Conservation (phyloP, 2,329 filamentous ascomycete species). For the Furcasterigmium sp. region DNA sequence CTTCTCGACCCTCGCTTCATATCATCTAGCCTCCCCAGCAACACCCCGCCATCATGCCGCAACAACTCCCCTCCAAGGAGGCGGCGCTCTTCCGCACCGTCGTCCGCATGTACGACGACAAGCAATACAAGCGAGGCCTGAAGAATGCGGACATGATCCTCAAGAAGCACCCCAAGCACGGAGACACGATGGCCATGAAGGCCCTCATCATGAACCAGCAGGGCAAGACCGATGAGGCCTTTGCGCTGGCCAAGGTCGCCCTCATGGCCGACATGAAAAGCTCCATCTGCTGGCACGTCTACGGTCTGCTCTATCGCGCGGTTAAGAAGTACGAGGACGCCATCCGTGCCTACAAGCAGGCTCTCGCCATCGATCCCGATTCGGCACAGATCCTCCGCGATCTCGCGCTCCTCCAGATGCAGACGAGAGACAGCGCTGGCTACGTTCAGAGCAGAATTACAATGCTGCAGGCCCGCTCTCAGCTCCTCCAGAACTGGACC, state of each 20-base stretch:
- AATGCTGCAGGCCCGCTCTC: constrained; percentile 82
- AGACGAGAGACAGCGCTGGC: constrained; percentile 93
- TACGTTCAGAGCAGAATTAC: constrained; percentile 84
- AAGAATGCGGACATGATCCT: constrained; percentile 96
- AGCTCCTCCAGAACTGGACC: constrained; percentile 90
- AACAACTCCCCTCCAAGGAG: constrained; percentile 80
- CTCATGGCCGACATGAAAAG: constrained; percentile 97
- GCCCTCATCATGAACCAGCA: constrained; percentile 91
- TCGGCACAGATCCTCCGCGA: constrained; percentile 92
- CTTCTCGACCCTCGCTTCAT: too few species aligned
- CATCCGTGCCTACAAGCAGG: constrained; percentile 98
- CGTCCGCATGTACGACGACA: constrained; percentile 94
- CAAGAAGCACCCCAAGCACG: constrained; percentile 91
- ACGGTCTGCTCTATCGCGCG: constrained; percentile 86
- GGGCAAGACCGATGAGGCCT: constrained; percentile 90
- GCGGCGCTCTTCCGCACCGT: constrained; percentile 89
- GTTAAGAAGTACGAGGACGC: constrained; percentile 98
- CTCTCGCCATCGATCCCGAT: constrained; percentile 87
- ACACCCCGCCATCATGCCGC: constrained; percentile 48
- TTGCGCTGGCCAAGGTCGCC: constrained; percentile 85
- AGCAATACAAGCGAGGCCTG: constrained; percentile 92
- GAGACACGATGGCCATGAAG: constrained; percentile 98
- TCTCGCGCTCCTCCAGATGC: constrained; percentile 85
- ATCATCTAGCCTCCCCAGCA: too few species aligned
- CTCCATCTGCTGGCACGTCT: constrained; percentile 99